Percentiles rank a stretch among this genome's conserved stretches.
Conservation (phyloP, 306 rosid species). For the Quercus mongolica region DNA sequence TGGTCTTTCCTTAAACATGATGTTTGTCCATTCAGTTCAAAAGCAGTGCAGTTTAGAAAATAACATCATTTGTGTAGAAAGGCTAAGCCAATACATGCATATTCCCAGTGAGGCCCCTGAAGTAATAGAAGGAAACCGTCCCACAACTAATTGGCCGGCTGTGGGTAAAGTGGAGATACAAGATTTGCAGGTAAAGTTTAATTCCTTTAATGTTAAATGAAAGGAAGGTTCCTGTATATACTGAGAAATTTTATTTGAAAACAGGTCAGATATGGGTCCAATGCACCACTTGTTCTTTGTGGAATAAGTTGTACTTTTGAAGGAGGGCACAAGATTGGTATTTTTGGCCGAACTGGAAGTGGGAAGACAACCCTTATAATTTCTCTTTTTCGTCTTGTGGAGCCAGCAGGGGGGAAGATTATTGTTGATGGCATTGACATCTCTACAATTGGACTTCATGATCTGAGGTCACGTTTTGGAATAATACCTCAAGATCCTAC, state of each 20-base stretch:
- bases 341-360: conserved; percentile 54
- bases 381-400: conserved; percentile 68
- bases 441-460: conserved; percentile 74
- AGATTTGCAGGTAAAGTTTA: conserved; percentile 44
- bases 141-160: conserved; percentile 60
- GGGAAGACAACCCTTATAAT: conserved; percentile 58
- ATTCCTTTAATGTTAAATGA: not conserved
- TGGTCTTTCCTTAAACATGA: conserved; percentile 61
- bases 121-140: conserved; percentile 54
- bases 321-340: conserved; percentile 62
- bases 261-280: conserved; percentile 43
- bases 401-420: conserved; percentile 58
- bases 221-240: not conserved
- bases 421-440: conserved; percentile 70
- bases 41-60: conserved; percentile 62
- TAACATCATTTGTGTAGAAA: conserved; percentile 72
- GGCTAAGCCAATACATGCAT: conserved; percentile 66
- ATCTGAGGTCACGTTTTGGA: conserved; percentile 67
- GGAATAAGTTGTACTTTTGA: conserved; percentile 31
- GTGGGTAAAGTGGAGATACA: conserved; percentile 63
- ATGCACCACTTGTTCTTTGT: conserved; percentile 33
- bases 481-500: conserved; percentile 91
- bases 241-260: not conserved
- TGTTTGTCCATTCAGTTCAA: conserved; percentile 56
- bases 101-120: conserved; percentile 74